These are phyloP conservation scores for Epichloe brachyelytri DNA, from an alignment of 2,329 filamentous ascomycete species.

Conservation along the genomic window DNA sequence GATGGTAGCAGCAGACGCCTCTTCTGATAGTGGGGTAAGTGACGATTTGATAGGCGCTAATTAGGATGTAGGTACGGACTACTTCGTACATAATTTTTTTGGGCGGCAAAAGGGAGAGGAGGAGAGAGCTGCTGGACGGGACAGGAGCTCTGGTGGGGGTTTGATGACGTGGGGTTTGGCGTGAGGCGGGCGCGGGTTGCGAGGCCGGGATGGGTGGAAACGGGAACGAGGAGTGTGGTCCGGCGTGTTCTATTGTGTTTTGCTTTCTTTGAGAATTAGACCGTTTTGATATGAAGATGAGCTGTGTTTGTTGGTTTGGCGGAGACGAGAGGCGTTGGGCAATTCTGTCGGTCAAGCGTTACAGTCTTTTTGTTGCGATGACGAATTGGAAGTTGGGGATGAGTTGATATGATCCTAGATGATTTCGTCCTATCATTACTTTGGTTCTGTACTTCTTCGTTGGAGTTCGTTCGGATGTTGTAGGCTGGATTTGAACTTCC, in stretches of 20 bases:
- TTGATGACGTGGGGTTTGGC: conserved; percentile 14
- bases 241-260: too few relatives aligned
- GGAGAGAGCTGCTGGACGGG: neutral
- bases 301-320: too few relatives aligned
- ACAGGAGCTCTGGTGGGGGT: conserved; percentile 13
- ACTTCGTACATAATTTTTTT: neutral
- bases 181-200: too few relatives aligned
- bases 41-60: conserved; percentile 1
- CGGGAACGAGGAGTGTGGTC: neutral
- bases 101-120: too few relatives aligned
- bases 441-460: neutral
- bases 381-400: neutral
- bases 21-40: conserved; percentile 14
- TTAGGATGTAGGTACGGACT: neutral
- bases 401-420: too few relatives aligned
- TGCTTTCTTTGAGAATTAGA: too few relatives aligned
- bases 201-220: neutral
- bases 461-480: neutral
- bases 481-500: neutral
- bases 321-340: too few relatives aligned
- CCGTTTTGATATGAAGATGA: too few relatives aligned
- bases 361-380: neutral
- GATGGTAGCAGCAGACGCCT: neutral
- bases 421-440: neutral
- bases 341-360: neutral